Conservation (phyloP, 257 asterid species). For the Solanum commersonii region DNA sequence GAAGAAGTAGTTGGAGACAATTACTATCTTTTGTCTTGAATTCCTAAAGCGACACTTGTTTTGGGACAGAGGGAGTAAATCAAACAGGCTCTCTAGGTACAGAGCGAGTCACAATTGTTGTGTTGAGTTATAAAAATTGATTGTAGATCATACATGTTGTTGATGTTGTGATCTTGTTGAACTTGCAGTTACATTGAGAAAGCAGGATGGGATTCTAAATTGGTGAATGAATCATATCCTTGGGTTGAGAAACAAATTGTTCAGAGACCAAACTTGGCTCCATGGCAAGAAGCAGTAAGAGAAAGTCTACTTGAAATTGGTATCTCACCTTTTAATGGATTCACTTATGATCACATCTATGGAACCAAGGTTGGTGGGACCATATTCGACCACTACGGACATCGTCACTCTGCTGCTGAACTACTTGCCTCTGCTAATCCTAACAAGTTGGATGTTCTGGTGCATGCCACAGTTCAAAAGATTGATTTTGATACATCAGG, state of each 20-base stretch:
- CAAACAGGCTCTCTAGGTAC: background rate
- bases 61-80: background rate
- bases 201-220: constrained; percentile 77
- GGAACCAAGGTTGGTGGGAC: constrained; percentile 98
- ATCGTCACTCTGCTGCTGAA: constrained; percentile 94
- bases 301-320: constrained; percentile 80
- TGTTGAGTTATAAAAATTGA: background rate
- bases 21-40: background rate
- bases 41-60: background rate
- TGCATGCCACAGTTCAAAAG: constrained; percentile 70
- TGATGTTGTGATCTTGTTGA: background rate
- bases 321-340: constrained; percentile 88
- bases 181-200: constrained; percentile 46
- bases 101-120: background rate
- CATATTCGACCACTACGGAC: constrained; percentile 69
- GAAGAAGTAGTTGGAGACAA: background rate
- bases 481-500: constrained; percentile 63
- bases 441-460: constrained; percentile 47
- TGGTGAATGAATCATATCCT: constrained; percentile 79
- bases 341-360: constrained; percentile 77
- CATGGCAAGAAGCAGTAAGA: constrained; percentile 70
- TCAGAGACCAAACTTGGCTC: constrained; percentile 55
- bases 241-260: constrained; percentile 97
- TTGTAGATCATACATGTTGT: background rate
- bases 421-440: constrained; percentile 73